Percentiles rank a stretch among this genome's conserved stretches.
phyloP scores from a whole-genome alignment of 805 yeast species.

The Suhomyces faveliae region DNA sequence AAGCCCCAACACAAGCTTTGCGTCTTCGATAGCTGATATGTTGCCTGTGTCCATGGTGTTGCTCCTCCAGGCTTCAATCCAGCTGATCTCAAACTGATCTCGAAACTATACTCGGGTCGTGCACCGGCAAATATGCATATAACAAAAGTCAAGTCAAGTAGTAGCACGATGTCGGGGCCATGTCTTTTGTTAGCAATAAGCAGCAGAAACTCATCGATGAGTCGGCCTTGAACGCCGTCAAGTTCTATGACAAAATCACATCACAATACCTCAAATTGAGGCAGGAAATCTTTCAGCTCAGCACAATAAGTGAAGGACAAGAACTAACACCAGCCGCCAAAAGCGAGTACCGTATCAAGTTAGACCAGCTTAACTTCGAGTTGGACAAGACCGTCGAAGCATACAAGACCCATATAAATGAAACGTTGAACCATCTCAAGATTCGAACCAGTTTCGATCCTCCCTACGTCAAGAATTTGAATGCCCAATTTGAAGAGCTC shows the following conservation, averaged over 20 bases:
- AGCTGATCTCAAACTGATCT: too few relatives aligned
- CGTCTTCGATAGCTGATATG: background rate
- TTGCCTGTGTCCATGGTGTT: background rate
- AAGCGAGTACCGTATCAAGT: slow-evolving; percentile 13
- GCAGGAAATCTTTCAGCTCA: slow-evolving; percentile 27
- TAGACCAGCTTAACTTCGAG: slow-evolving; percentile 27
- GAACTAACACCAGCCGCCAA: slow-evolving; percentile 11
- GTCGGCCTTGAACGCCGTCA: slow-evolving; percentile 27
- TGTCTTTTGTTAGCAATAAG: slow-evolving; percentile 29
- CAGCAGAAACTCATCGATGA: slow-evolving; percentile 36
- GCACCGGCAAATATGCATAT: background rate
- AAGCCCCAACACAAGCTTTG: background rate
- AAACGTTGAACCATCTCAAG: slow-evolving; percentile 19
- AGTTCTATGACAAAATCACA: slow-evolving; percentile 33
- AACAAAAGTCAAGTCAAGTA: background rate
- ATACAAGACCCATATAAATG: slow-evolving; percentile 26
- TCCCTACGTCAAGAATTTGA: slow-evolving; percentile 20
- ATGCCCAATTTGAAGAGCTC: slow-evolving; percentile 20
- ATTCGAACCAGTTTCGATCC: slow-evolving; percentile 11
- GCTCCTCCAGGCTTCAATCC: background rate
- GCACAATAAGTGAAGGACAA: slow-evolving; percentile 8
- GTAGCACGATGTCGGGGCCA: slow-evolving; percentile 4
- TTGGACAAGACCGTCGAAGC: slow-evolving; percentile 24
- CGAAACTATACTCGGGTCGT: too few relatives aligned
- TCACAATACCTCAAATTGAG: slow-evolving; percentile 33